Evolutionary conservation across 2,329 filamentous ascomycete species (phyloP).

Genomic region (Fusarium sp.): DNA sequence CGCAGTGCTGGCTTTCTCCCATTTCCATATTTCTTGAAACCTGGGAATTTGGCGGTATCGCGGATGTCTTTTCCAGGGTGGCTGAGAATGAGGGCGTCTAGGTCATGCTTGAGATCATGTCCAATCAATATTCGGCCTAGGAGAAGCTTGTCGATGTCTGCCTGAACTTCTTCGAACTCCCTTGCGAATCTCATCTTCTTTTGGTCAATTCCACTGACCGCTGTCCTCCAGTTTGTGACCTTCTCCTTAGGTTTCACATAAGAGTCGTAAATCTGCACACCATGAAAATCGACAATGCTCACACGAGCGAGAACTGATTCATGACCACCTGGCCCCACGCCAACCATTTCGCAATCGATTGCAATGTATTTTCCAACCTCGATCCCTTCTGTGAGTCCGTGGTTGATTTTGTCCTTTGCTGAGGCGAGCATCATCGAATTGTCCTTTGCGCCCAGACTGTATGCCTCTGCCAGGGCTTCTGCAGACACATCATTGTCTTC

Average conservation of each 20-base stretch:
- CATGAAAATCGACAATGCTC: slow-evolving; percentile 92
- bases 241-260: slow-evolving; percentile 81
- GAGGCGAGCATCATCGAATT: slow-evolving; percentile 57
- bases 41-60: slow-evolving; percentile 81
- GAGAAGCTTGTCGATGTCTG: slow-evolving; percentile 73
- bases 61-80: slow-evolving; percentile 82
- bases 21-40: slow-evolving; percentile 73
- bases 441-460: slow-evolving; percentile 62
- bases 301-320: slow-evolving; percentile 84
- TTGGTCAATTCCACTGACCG: slow-evolving; percentile 81
- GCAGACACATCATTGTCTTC: slow-evolving; percentile 68
- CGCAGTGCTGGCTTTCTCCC: slow-evolving; percentile 75
- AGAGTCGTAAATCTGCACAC: slow-evolving; percentile 90
- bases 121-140: slow-evolving; percentile 78
- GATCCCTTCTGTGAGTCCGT: slow-evolving; percentile 66
- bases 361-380: slow-evolving; percentile 89
- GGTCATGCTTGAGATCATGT: slow-evolving; percentile 82
- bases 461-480: slow-evolving; percentile 68
- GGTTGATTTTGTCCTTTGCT: slow-evolving; percentile 65
- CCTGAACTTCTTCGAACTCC: slow-evolving; percentile 79
- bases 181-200: slow-evolving; percentile 75
- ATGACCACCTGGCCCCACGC: slow-evolving; percentile 74
- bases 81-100: slow-evolving; percentile 77
- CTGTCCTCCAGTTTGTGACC: slow-evolving; percentile 90
- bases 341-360: slow-evolving; percentile 99